phyloP scores from a whole-genome alignment of 2,329 filamentous ascomycete species.

The Exserohilum turcica region DNA sequence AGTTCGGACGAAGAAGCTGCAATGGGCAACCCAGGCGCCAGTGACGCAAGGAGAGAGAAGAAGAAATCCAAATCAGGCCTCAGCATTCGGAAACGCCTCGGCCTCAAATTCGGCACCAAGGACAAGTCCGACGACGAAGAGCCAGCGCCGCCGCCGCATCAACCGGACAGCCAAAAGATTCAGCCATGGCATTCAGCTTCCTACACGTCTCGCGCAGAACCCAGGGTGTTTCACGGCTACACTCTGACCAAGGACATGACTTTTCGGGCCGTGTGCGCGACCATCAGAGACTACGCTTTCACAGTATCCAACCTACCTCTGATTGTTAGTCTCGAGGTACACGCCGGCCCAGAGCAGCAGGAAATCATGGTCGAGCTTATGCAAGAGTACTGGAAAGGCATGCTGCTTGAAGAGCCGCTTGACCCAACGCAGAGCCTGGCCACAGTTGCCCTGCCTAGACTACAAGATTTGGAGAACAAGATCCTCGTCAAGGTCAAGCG shows the following conservation, averaged over 20 bases:
- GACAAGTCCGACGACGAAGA: slow-evolving; percentile 28
- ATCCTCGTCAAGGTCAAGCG: slow-evolving; percentile 67
- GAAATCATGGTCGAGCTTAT: slow-evolving; percentile 93
- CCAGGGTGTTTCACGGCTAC: slow-evolving; percentile 80
- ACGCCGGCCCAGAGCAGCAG: slow-evolving; percentile 81
- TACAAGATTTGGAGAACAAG: slow-evolving; percentile 73
- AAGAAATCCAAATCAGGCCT: slow-evolving; percentile 34
- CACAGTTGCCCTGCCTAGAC: slow-evolving; percentile 65
- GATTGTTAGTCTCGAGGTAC: slow-evolving; percentile 91
- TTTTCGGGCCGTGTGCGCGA: slow-evolving; percentile 84
- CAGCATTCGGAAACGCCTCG: slow-evolving; percentile 44
- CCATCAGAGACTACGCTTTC: slow-evolving; percentile 80
- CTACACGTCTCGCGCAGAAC: slow-evolving; percentile 60
- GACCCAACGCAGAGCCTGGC: slow-evolving; percentile 48
- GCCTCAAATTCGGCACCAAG: slow-evolving; percentile 39
- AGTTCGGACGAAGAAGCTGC: slow-evolving; percentile 45
- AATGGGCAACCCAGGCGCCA: slow-evolving; percentile 23
- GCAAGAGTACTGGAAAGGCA: slow-evolving; percentile 79
- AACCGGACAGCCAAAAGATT: slow-evolving; percentile 23
- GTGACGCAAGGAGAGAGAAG: slow-evolving; percentile 34
- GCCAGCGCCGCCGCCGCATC: slow-evolving; percentile 11
- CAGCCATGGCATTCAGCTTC: slow-evolving; percentile 42
- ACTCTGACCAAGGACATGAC: slow-evolving; percentile 84
- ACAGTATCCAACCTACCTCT: slow-evolving; percentile 74
- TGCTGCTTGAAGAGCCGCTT: slow-evolving; percentile 68